Evolutionary conservation across 169 alveolate species (phyloP).

Genomic region (Toxoplasma gondii): DNA sequence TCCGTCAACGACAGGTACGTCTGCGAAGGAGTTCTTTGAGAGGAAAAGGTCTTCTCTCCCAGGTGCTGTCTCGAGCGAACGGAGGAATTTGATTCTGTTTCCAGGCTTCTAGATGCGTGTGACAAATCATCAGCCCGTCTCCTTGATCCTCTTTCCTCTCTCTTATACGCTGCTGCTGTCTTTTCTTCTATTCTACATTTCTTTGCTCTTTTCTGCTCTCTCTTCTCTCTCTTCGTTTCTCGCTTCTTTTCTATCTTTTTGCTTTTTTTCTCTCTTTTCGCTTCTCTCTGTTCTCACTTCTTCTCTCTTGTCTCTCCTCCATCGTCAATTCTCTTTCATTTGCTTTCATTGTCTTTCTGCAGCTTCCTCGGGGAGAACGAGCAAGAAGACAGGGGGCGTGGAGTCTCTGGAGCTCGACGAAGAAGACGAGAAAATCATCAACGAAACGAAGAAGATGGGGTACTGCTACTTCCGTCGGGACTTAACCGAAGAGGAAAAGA

Average conservation of each 20-base stretch:
- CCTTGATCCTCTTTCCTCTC: background rate
- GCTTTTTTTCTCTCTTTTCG: background rate
- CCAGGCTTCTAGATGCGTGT: no score
- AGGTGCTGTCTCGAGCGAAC: no score
- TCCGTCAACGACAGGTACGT: background rate
- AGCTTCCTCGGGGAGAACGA: background rate
- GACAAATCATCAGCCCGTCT: no score
- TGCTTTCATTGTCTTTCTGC: background rate
- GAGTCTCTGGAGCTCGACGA: slow-evolving; percentile 72
- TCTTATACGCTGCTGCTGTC: background rate
- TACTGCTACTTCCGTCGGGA: slow-evolving; percentile 76
- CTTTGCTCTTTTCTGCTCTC: background rate
- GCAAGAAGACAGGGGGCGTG: background rate
- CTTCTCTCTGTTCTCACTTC: background rate
- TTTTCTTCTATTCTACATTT: background rate
- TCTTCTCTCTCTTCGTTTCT: background rate
- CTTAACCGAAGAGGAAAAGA: slow-evolving; percentile 76
- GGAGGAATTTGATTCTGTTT: no score
- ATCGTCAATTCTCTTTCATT: background rate
- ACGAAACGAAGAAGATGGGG: slow-evolving; percentile 79
- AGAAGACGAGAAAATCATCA: slow-evolving; percentile 73
- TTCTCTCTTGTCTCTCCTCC: background rate
- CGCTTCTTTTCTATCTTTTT: background rate
- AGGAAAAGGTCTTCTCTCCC: no score
- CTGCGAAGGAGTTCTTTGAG: background rate